Conservation (phyloP, 768 basidiomycete genomes). For the Boletus fagicola region DNA sequence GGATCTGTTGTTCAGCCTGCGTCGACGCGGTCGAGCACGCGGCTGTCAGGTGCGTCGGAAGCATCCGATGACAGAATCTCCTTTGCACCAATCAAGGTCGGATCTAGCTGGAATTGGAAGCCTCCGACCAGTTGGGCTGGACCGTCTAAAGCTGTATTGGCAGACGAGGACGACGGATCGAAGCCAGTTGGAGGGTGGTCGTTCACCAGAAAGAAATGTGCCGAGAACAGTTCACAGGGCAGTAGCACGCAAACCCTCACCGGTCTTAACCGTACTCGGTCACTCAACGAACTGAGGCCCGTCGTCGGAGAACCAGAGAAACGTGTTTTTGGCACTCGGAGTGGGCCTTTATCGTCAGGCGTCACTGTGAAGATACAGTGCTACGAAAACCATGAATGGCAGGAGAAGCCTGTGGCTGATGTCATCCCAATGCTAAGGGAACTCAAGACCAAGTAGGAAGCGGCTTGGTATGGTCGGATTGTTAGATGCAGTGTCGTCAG, state of each 20-base stretch:
- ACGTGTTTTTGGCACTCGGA: neutral
- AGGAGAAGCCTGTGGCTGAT: constrained; percentile 26
- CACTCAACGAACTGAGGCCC: neutral
- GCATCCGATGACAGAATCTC: neutral
- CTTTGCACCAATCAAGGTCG: neutral
- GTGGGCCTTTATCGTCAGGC: neutral
- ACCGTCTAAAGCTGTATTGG: neutral
- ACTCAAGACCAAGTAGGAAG: constrained; percentile 21
- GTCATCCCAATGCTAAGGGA: constrained; percentile 32
- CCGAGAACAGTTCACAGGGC: neutral
- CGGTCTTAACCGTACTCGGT: neutral
- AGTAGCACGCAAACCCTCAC: neutral
- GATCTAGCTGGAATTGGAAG: constrained; percentile 12
- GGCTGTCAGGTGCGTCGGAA: neutral
- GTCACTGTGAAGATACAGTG: constrained; percentile 17
- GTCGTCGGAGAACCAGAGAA: neutral
- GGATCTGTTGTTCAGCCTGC: neutral
- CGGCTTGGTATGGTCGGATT: neutral
- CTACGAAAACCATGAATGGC: constrained; percentile 14
- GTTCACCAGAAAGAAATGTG: neutral
- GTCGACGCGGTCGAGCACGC: neutral
- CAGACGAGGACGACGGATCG: neutral
- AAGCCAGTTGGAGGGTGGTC: neutral
- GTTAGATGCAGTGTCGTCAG: neutral
- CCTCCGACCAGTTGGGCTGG: constrained; percentile 30